phyloP scores from a whole-genome alignment of 2,329 filamentous ascomycete genomes.

The Talaromyces sp. region DNA sequence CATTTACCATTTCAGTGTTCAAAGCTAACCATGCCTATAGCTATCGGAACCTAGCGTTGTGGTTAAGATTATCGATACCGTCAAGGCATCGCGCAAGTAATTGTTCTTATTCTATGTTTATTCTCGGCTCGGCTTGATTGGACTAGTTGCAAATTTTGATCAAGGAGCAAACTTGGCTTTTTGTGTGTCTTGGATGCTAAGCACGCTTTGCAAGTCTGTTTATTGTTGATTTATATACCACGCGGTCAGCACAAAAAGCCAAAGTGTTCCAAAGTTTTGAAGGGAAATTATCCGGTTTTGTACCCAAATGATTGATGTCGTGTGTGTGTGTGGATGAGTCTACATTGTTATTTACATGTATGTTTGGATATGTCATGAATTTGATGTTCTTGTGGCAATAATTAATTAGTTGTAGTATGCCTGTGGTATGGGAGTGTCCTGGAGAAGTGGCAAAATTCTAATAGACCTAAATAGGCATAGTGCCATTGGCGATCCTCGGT shows the following conservation, averaged over 20 bases:
- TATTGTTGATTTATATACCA: background rate
- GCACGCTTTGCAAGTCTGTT: background rate
- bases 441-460: background rate
- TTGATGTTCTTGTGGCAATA: background rate
- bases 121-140: background rate
- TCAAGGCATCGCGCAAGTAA: constrained; percentile 51
- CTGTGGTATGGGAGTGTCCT: too few relatives aligned
- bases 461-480: background rate
- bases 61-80: constrained; percentile 77
- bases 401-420: too few relatives aligned
- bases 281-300: background rate
- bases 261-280: background rate
- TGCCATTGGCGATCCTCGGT: background rate
- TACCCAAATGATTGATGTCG: background rate
- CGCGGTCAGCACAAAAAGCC: background rate
- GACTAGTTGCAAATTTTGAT: background rate
- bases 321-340: background rate
- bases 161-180: background rate
- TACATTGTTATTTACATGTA: background rate
- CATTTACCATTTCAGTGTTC: constrained; percentile 9
- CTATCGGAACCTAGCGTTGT: constrained; percentile 87
- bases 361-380: background rate
- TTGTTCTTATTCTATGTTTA: too few relatives aligned
- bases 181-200: background rate
- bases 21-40: constrained; percentile 38